These are phyloP conservation scores for Penicillium sp. DNA, from an alignment of 2,329 filamentous ascomycete genomes.

Conservation along the genomic window DNA sequence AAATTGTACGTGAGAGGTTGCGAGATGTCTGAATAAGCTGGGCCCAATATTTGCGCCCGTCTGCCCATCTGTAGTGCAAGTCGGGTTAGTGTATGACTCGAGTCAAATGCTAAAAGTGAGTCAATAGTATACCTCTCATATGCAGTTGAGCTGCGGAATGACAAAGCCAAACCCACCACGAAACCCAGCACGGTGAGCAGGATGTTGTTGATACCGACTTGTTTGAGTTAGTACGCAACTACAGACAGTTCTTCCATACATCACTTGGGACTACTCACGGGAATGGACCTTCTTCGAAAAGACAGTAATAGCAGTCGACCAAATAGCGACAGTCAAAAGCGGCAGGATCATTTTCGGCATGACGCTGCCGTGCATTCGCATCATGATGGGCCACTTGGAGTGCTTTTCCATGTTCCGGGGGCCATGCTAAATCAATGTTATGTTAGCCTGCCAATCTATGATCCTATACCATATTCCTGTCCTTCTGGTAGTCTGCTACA, in stretches of 20 bases:
- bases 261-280: conserved; percentile 24
- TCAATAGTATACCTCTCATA: conserved; percentile 59
- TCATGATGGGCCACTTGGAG: conserved; percentile 72
- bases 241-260: background rate
- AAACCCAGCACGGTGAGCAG: conserved; percentile 77
- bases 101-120: background rate
- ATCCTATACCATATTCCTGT: background rate
- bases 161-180: conserved; percentile 74
- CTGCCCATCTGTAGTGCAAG: conserved; percentile 46
- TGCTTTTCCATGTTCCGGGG: conserved; percentile 69
- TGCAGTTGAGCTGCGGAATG: conserved; percentile 72
- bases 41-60: conserved; percentile 63
- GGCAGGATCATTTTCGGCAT: conserved; percentile 72
- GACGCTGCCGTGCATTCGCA: conserved; percentile 74
- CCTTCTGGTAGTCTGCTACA: background rate
- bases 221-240: conserved; percentile 1
- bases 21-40: conserved; percentile 55
- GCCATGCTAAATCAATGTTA: conserved; percentile 22
- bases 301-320: conserved; percentile 64
- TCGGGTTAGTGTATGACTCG: background rate
- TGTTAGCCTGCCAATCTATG: background rate
- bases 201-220: conserved; percentile 61
- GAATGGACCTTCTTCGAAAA: conserved; percentile 49
- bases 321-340: conserved; percentile 58
- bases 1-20: conserved; percentile 68